Evolutionary conservation across 2,329 filamentous ascomycete species (phyloP).

Genomic region (Trichophyton schoenleinii): DNA sequence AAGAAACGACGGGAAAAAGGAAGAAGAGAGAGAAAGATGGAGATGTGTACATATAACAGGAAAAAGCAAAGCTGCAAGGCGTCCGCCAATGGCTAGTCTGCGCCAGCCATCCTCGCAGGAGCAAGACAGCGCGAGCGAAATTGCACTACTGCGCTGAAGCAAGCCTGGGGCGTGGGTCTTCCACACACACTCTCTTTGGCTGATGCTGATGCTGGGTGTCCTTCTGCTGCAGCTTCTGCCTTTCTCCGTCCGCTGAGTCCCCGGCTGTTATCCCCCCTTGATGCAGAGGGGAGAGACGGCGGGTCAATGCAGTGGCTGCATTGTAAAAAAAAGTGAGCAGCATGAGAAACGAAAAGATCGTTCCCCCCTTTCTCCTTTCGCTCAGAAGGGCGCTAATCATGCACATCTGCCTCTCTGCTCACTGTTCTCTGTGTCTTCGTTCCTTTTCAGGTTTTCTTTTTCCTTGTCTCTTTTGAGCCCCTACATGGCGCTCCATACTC

Average conservation of each 20-base stretch:
- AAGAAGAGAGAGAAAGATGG: neutral
- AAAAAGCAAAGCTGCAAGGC: slow-evolving; percentile 2
- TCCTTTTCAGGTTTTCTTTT: neutral
- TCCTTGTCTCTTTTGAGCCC: neutral
- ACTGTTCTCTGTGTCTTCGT: neutral
- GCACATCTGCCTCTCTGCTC: neutral
- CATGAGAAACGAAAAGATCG: neutral
- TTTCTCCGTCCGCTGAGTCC: no score
- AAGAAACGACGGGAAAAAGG: neutral
- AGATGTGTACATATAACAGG: neutral
- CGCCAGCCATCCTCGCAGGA: neutral
- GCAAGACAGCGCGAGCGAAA: neutral
- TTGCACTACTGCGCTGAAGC: neutral
- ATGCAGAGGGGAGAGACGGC: neutral
- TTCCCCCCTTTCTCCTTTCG: slow-evolving; percentile 2
- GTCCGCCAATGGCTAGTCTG: neutral
- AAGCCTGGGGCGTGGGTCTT: slow-evolving; percentile 3
- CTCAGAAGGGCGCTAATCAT: slow-evolving; percentile 4
- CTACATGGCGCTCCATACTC: neutral
- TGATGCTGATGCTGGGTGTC: no score
- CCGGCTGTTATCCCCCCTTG: neutral
- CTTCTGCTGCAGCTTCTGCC: no score
- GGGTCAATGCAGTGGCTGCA: slow-evolving; percentile 4
- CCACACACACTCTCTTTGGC: neutral
- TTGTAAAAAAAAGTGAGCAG: no score